Evolutionary conservation across 306 rosid genomes (phyloP), one percentile per base, ranked within the genome.

Genomic region (Cicer judaicum): DNA sequence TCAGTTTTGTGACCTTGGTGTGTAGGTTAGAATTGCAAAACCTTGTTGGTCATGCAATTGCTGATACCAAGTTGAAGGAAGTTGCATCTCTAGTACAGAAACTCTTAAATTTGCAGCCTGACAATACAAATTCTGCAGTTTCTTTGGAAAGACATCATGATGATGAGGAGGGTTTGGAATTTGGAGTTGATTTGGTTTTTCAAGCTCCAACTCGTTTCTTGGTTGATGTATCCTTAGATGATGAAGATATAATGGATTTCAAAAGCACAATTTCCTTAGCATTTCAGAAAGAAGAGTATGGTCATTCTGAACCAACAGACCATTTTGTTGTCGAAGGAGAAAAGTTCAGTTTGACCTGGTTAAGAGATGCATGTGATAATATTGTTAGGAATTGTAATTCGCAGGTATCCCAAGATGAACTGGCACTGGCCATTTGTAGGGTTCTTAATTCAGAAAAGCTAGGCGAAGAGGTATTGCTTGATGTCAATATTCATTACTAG

Each of bases 391-490:
- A 74, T 71, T 76, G 68, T 36, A 53, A 48, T 75, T 84, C 76
- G 2, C 85, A 81, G 83, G 86, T 89, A 75, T 87, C 97, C 18
- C 84, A 62, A 65, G 96, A 93, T 79, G 97, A 93, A 85, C 74
- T 93, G 73, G 97, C 98, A 41, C 82, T 93, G 93, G 85, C 97
- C 64, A 89, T 93, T 77, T 93, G 98, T 80, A 86, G 88, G 88
- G 98, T 91, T 72, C 97, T 93, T 80, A 82, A 85, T 77, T 89
- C 98, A 72, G 97, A 86, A 68, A 93, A 91, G 79, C 89, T 93
- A 38, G 97, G 98, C 8, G 98, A 93, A 79, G 97, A 88, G 98
- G 97, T 93, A 91, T 72, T 70, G 39, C 40, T 74, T 72, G 63
- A 69, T 53, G 15, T 41, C 68, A 66, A 52, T 72, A 48, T 70